Conservation (phyloP, 2,329 filamentous ascomycete species). For the Annulohypoxylon truncatum region DNA sequence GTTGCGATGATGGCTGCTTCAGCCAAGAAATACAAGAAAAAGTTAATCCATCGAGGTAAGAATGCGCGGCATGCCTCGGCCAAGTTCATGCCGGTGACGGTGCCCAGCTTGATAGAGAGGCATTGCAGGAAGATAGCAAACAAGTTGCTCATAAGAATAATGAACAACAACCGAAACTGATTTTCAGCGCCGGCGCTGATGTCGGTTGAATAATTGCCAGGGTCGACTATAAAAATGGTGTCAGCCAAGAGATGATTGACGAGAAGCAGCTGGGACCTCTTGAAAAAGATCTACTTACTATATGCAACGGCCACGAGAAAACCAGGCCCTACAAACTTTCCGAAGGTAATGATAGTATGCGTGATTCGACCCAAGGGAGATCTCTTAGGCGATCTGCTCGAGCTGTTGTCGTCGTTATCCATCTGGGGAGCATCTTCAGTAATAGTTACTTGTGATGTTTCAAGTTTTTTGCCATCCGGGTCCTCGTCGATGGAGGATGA, state of each 20-base stretch:
- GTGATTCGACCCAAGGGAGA: slow-evolving; percentile 37
- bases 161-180: slow-evolving; percentile 73
- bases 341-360: slow-evolving; percentile 58
- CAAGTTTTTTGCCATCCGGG: slow-evolving; percentile 24
- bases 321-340: slow-evolving; percentile 72
- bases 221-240: slow-evolving; percentile 59
- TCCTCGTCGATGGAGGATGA: slow-evolving; percentile 38
- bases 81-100: slow-evolving; percentile 74
- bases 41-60: slow-evolving; percentile 73
- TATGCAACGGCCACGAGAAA: slow-evolving; percentile 73
- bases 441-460: slow-evolving; percentile 39
- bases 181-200: slow-evolving; percentile 75
- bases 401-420: slow-evolving; percentile 10
- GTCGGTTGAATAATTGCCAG: slow-evolving; percentile 77
- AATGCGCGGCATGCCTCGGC: slow-evolving; percentile 74
- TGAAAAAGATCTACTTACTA: slow-evolving; percentile 55
- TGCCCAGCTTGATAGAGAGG: slow-evolving; percentile 75
- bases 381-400: slow-evolving; percentile 19
- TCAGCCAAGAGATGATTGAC: slow-evolving; percentile 1
- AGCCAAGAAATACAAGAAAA: slow-evolving; percentile 69
- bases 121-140: slow-evolving; percentile 78
- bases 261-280: background rate
- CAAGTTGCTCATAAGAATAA: slow-evolving; percentile 75
- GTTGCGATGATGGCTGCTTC: slow-evolving; percentile 78
- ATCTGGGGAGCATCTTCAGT: slow-evolving; percentile 37